Base-by-base conservation (phyloP, 2,329 filamentous ascomycete genomes). In the Fusarium coffeatum region DNA sequence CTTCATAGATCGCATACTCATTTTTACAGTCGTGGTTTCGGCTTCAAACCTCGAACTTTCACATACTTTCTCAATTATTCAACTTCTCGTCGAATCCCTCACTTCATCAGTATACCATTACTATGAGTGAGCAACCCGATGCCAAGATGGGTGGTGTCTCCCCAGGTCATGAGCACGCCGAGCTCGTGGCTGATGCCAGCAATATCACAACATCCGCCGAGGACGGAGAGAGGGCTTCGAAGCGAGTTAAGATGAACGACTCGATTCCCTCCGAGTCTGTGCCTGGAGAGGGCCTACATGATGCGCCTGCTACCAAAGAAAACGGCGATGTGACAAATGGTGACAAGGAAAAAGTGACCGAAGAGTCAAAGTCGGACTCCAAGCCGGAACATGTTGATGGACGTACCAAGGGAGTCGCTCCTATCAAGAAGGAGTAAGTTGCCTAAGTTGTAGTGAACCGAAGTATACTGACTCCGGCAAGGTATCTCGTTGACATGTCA, bases 401-500 rank as follows among this genome's bases (percentile, higher is more conserved):
- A 13, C 77, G 78, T 54, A 79, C 80, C 60, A 89, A 84, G 74
- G 91, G 90, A 27, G 82, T 90, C 55, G 91, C 92, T 22, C 88
- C 89, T 11, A 88, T 94, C 78, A 94, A 93, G 80, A 84, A 87
- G 76, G 92, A 94, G 88, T 93, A 81, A 79, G 85, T 81, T 9
- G 30, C 20, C 4, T n/a, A 18, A 9, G 40, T 9, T 11, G 20
- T 18, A 15, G 13, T 6, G 18, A 9, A 28, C 22, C 12, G 8
- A 22, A 20, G 25, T n/a, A 37, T 22, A 15, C 34, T 55, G 42
- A 47, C 15, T 68, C 72, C 18, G 12, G 3, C n/a, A 61, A 85
- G 84, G 64, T 86, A 82, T 61, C 78, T 86, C 55, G 76, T 85
- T 60, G 73, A 82, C 27, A 67, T 78, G 22, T 72, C 79, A 13